Evolutionary conservation across 2,329 filamentous ascomycete genomes (phyloP).

Genomic region (Nothophoma quercina): DNA sequence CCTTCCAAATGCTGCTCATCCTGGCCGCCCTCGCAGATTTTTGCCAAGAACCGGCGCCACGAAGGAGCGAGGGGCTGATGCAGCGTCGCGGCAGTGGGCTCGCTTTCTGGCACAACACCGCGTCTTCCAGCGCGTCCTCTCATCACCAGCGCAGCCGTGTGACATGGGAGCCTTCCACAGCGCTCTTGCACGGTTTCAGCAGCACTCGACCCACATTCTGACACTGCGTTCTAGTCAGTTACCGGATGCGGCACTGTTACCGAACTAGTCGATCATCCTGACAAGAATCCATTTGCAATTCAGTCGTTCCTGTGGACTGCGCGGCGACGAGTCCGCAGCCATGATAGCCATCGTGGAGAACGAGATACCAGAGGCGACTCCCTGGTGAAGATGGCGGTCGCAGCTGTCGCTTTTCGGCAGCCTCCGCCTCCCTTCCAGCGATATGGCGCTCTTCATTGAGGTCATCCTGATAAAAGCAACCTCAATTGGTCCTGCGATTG

Average conservation of each 20-base stretch:
- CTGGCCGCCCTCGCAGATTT: conserved; percentile 17
- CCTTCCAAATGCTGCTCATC: conserved; percentile 9
- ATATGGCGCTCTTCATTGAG: conserved; percentile 3
- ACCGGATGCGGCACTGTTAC: conserved; percentile 8
- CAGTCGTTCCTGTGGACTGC: conserved; percentile 8
- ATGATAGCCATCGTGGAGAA: conserved; percentile 12
- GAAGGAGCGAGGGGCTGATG: conserved; percentile 5
- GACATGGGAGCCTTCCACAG: conserved; percentile 7
- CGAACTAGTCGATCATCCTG: conserved; percentile 19
- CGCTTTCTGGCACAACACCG: conserved; percentile 3
- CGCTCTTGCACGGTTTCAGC: conserved; percentile 12
- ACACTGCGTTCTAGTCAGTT: conserved; percentile 19
- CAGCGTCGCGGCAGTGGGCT: background rate
- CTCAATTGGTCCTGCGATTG: conserved; percentile 12
- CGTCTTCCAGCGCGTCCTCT: background rate
- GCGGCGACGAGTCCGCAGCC: conserved; percentile 5
- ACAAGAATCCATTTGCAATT: conserved; percentile 36
- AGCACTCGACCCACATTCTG: conserved; percentile 6
- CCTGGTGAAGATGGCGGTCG: conserved; percentile 17
- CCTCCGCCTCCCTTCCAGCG: conserved; percentile 18
- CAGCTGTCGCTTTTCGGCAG: conserved; percentile 13
- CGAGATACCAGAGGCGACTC: conserved; percentile 21
- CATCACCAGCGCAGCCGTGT: conserved; percentile 7
- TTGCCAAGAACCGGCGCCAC: no score
- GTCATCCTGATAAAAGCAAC: conserved; percentile 16